Base-by-base conservation (phyloP, 2,329 filamentous ascomycete species). In the Xylaria sp. region DNA sequence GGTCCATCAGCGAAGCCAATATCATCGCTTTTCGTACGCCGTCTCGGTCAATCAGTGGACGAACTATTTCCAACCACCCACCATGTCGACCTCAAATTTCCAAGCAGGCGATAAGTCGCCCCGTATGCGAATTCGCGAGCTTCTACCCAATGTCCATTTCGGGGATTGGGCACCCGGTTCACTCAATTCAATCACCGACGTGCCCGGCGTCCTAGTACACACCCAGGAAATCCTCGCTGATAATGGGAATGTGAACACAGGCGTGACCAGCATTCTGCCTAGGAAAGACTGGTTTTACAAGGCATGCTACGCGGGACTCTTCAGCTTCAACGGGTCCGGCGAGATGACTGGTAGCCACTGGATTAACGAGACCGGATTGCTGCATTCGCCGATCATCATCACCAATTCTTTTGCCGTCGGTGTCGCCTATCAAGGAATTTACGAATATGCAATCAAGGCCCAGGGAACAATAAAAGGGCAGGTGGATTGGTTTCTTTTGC, bases 311-410 rank as follows among this genome's bases (percentile, higher is more conserved):
- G 82, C 84, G 3, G 83, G 83, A n/a, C 74, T 86, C 57, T 90
- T 90, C 78, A 84, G 85, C 69, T 90, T 91, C 81, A 91, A 91
- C 72, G 89, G 89, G 64, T 86, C 85, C 55, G 89, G 89, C 51
- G 88, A 90, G 77, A 81, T 90, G 81, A 90, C 89, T 0, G 88
- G 88, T 2, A 82, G 81, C 10, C 87, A 90, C 73, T 89, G 87
- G 85, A 86, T 91, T 68, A 83, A 88, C 18, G 89, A 91, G 76
- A 88, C 87, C 0, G 88, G 89, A 0, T 80, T 89, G 3, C 78
- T 90, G 3, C 84, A 86, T 63, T 88, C 85, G 2, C 89, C 89
- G 3, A 86, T 91, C 66, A 76, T 90, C 63, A 81, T 91, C 63
- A 91, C 89, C 2, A 88, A 87, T 61, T 86, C 85, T 3, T 85